Evolutionary conservation across 208 protist species (phyloP).

Genomic region (Trypanosoma rangeli): DNA sequence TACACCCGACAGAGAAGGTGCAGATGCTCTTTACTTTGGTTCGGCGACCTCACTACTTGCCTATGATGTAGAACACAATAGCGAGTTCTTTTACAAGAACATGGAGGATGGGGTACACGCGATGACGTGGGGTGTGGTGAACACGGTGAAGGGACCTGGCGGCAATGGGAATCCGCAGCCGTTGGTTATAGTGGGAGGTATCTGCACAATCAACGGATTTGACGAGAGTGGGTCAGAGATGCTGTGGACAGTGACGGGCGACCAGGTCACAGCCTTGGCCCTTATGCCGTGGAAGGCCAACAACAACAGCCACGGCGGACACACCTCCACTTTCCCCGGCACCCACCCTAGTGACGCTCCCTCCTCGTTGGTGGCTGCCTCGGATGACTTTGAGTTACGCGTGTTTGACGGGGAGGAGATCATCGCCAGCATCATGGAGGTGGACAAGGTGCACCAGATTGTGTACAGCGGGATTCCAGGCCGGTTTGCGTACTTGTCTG

Average conservation of each 20-base stretch:
- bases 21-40: conserved; percentile 90
- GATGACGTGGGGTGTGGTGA: conserved; percentile 73
- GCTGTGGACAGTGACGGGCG: conserved; percentile 95
- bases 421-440: conserved; percentile 77
- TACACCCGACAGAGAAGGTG: conserved; percentile 11
- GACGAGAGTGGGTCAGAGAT: conserved; percentile 85
- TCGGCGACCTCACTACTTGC: conserved; percentile 85
- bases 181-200: conserved; percentile 91
- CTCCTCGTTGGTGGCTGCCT: conserved; percentile 84
- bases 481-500: conserved; percentile 89
- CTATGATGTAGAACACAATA: conserved; percentile 92
- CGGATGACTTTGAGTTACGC: conserved; percentile 94
- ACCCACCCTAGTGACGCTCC: conserved; percentile 15
- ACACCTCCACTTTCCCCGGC: neutral
- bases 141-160: conserved; percentile 13
- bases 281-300: conserved; percentile 62
- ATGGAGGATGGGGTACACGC: conserved; percentile 90
- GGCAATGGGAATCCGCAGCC: conserved; percentile 17
- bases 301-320: neutral
- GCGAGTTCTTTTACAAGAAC: conserved; percentile 93
- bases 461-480: conserved; percentile 35
- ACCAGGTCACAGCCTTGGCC: conserved; percentile 88
- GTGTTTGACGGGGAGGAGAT: conserved; percentile 90
- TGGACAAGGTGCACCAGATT: conserved; percentile 74
- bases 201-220: conserved; percentile 94